Base-by-base conservation (phyloP, 1,139 yeast species). In the Schizosaccharomyces versatilis region DNA sequence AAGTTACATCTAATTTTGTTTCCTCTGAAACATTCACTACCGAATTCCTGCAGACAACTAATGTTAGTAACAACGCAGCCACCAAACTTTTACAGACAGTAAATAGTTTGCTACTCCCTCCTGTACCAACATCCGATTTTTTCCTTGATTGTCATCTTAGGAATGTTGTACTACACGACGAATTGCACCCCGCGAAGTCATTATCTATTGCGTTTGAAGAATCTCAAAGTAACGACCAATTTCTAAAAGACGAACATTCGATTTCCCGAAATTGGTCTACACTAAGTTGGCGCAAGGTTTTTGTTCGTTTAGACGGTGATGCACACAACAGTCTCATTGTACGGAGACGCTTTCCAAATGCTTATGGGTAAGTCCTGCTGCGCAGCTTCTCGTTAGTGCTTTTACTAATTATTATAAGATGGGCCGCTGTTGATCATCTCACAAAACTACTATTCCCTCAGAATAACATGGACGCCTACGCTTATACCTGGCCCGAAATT, bases 251-350 rank as follows among this genome's bases (percentile, higher is more conserved):
- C 7, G 97, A 90, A 64, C 97, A 90, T 61, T 73, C 75, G 55
- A 83, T 90, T 56, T 98, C 98, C 0, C 70, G 95, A 52, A 80
- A 79, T 56, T 90, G 94, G 80, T 98, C 93, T 65, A 74, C 76
- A 57, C 77, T 86, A 84, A 68, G 76, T 3, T 90, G 99, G 99
- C 72, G 97, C 52, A 90, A 90, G 67, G 95, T 93, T 0, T 68
- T 93, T 38, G 96, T 88, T 1, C 77, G 78, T 53, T 69, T 93
- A 57, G 78, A 79, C 59, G 95, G 96, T 0, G 99, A 90, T 67
- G 95, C 99, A 0, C 99, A 90, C 64, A 90, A 90, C 64, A 93
- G 88, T 63, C 88, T 90, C 53, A 73, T 84, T 40, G 98, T 90
- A 1, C 71, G 99, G 59, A 72, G 99, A 62, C 70, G 88, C 58